Evolutionary conservation across 23 red algal species (phyloP).

Genomic region (Pyropia haitanensis): DNA sequence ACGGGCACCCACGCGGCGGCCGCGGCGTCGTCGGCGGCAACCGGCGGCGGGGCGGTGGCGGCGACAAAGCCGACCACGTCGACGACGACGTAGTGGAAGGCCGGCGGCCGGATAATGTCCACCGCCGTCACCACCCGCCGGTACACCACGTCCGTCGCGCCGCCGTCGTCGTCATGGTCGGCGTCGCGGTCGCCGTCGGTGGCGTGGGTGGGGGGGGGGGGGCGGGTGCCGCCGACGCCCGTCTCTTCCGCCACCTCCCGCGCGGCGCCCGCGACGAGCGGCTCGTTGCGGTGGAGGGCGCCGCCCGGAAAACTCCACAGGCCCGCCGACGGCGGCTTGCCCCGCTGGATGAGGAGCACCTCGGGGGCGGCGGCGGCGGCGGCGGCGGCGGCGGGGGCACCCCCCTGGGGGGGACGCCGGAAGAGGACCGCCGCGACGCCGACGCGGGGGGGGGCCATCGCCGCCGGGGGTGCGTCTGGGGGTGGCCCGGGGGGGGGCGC

Average conservation of each 20-base stretch:
- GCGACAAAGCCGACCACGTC: background rate
- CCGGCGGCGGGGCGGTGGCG: background rate
- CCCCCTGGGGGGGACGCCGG: too few species aligned
- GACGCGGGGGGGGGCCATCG: too few species aligned
- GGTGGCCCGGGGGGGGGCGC: too few species aligned
- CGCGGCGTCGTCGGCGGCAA: background rate
- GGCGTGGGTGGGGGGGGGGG: background rate
- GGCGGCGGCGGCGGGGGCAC: too few species aligned
- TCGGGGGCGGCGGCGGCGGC: background rate
- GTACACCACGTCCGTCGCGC: background rate
- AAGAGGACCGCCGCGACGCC: too few species aligned
- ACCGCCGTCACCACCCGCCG: too few species aligned
- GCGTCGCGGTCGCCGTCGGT: background rate
- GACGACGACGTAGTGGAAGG: background rate
- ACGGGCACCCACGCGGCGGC: background rate
- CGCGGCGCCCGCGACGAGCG: background rate
- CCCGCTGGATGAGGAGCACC: background rate
- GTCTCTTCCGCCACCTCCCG: conserved; percentile 2
- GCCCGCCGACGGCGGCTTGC: background rate
- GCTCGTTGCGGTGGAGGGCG: background rate
- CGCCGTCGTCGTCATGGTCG: background rate
- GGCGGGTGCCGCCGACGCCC: background rate
- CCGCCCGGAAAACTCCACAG: background rate
- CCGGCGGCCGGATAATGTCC: background rate
- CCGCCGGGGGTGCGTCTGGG: too few species aligned